Base-by-base conservation (phyloP, 768 basidiomycete species). In the Xanthoconium stramineum region DNA sequence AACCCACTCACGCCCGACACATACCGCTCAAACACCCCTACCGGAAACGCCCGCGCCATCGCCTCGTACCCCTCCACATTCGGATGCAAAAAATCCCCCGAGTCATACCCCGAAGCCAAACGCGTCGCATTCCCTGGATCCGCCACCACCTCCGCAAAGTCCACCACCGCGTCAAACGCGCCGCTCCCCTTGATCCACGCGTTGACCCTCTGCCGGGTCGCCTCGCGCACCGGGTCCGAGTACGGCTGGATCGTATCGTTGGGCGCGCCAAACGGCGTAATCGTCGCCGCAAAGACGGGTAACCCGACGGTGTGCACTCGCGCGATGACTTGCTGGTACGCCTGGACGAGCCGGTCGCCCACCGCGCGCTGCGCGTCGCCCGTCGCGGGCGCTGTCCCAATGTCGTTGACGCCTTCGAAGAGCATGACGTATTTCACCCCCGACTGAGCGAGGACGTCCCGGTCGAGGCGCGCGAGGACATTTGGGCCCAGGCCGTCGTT, bases 341-440 rank as follows among this genome's bases (percentile, higher is more conserved):
- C 53, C 55, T 55, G 53, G 17, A 49, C 55, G 32, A 58, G 50
- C 30, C 19, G 56, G 43, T 59, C 35, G 12, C 55, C 39, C 28
- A 49, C 43, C 3, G 10, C 4, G 32, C 45, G 42, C 37, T 50
- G 52, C 35, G 54, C 44, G 28, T 40, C 15, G 3, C 42, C n/a
- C 6, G 57, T 36, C 15, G 57, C 19, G 3, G 53, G 36, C 1
- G 56, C 19, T 19, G 56, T 53, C 14, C 47, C 47, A 12, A 49
- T 53, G 47, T 60, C 56, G 38, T 60, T 59, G 59, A 53, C 52
- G 8, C 52, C 52, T 47, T 59, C 52, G 14, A 53, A 59, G 19
- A 59, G 42, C 39, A 51, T 51, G 36, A 24, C 9, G 24, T 51
- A 60, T 19, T 55, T 48, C 45, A 60, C 55, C 36, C 52, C 50